Evolutionary conservation across 768 basidiomycete species (phyloP).

Genomic region (Leccinum ochraceum): DNA sequence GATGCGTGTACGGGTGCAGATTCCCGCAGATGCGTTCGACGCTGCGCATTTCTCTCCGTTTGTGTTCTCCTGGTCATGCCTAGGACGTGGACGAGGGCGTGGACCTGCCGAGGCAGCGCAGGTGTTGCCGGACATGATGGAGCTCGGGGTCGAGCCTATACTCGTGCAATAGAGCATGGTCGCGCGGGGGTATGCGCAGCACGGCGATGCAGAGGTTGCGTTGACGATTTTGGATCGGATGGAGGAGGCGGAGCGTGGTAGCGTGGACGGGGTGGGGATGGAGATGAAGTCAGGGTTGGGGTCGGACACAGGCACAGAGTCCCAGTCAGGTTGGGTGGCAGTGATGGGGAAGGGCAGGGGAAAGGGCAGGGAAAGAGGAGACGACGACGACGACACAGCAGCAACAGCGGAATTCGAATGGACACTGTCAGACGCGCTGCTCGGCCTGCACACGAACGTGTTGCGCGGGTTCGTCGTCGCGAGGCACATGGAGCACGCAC

Average conservation of each 20-base stretch:
- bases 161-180: too few species aligned
- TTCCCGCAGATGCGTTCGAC: conserved; percentile 34
- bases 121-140: conserved; percentile 54
- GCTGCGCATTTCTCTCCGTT: conserved; percentile 55
- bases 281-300: not conserved
- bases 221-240: too few species aligned
- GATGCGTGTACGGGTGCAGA: conserved; percentile 7
- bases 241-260: not conserved
- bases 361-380: too few species aligned
- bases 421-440: conserved; percentile 1
- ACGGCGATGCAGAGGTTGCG: too few species aligned
- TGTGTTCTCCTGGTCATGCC: conserved; percentile 40
- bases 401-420: too few species aligned
- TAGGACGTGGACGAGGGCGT: conserved; percentile 1
- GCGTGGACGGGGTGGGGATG: not conserved
- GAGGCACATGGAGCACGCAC: conserved; percentile 30
- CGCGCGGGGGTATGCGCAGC: too few species aligned
- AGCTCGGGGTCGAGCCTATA: too few species aligned
- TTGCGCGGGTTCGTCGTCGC: conserved; percentile 39
- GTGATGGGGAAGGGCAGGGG: too few species aligned
- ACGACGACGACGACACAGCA: too few species aligned
- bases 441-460: conserved; percentile 41
- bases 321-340: not conserved
- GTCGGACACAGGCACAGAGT: not conserved
- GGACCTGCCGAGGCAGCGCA: conserved; percentile 33